Percentiles rank a stretch among this genome's conserved stretches.
Conservation (phyloP, 345 rosid genomes). For the Firmiana major region DNA sequence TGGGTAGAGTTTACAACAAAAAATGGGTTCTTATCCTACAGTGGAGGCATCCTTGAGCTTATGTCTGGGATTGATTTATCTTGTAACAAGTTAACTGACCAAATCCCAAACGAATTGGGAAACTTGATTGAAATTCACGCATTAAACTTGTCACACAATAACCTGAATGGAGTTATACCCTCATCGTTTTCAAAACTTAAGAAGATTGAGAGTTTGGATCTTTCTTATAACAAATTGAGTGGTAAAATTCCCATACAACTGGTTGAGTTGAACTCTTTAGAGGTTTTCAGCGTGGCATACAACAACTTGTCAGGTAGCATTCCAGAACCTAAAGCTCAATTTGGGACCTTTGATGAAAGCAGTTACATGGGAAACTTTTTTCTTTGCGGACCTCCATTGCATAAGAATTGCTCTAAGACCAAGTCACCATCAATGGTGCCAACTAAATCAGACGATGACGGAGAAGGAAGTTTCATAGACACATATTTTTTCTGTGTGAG, state of each 20-base stretch:
- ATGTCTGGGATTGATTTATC: background rate
- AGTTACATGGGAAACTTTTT: conserved; percentile 8
- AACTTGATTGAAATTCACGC: background rate
- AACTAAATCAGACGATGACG: background rate
- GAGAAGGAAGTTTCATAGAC: background rate
- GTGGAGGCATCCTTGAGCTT: background rate
- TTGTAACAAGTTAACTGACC: background rate
- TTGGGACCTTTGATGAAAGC: conserved; percentile 1
- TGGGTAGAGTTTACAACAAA: background rate
- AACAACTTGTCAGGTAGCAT: background rate
- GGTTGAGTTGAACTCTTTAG: background rate
- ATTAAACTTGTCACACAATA: background rate
- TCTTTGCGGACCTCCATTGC: background rate
- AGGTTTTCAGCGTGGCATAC: background rate
- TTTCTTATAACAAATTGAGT: conserved; percentile 22
- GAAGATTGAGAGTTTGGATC: conserved; percentile 4
- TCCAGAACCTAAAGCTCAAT: background rate
- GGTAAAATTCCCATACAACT: conserved; percentile 22
- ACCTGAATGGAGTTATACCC: background rate
- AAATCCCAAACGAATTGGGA: background rate
- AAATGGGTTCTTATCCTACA: background rate
- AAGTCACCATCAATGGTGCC: background rate
- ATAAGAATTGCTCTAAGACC: background rate
- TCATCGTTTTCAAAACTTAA: background rate
- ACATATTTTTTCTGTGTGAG: background rate